Conservation (phyloP, 2,329 filamentous ascomycete species). For the Colletotrichum tofieldiae region DNA sequence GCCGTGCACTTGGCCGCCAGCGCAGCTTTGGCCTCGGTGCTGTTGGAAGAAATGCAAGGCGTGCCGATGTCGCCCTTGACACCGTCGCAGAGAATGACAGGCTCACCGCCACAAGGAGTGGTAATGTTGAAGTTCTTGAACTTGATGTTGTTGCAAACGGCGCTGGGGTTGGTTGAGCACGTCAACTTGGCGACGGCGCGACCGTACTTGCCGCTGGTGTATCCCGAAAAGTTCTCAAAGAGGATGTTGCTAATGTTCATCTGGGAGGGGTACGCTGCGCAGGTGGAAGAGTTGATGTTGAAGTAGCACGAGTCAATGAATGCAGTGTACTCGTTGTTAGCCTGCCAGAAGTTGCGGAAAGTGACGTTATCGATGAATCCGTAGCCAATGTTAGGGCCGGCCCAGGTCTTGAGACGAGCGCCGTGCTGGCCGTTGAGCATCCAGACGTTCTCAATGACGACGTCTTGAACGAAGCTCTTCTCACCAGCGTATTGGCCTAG, state of each 20-base stretch:
- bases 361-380: slow-evolving; percentile 75
- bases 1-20: slow-evolving; percentile 52
- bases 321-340: slow-evolving; percentile 75
- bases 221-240: slow-evolving; percentile 71
- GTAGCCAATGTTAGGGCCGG: slow-evolving; percentile 65
- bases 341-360: slow-evolving; percentile 69
- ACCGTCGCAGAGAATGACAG: slow-evolving; percentile 67
- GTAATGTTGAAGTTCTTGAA: slow-evolving; percentile 69
- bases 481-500: slow-evolving; percentile 72
- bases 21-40: slow-evolving; percentile 51
- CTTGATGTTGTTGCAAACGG: slow-evolving; percentile 68
- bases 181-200: slow-evolving; percentile 67
- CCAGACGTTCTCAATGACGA: slow-evolving; percentile 72
- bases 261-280: slow-evolving; percentile 68
- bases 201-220: slow-evolving; percentile 68
- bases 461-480: slow-evolving; percentile 53
- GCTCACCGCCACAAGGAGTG: slow-evolving; percentile 62
- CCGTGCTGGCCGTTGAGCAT: slow-evolving; percentile 67
- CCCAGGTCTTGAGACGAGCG: slow-evolving; percentile 78
- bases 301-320: slow-evolving; percentile 63
- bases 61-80: slow-evolving; percentile 56
- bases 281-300: slow-evolving; percentile 74
- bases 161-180: slow-evolving; percentile 66
- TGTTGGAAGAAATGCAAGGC: slow-evolving; percentile 54
- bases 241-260: slow-evolving; percentile 70